A percentile compares a stretch with the other conserved stretches of the same genome.
These are phyloP conservation scores for Neopestalotiopsis clavispora DNA, from an alignment of 2,329 filamentous ascomycete genomes.

Conservation along the genomic window DNA sequence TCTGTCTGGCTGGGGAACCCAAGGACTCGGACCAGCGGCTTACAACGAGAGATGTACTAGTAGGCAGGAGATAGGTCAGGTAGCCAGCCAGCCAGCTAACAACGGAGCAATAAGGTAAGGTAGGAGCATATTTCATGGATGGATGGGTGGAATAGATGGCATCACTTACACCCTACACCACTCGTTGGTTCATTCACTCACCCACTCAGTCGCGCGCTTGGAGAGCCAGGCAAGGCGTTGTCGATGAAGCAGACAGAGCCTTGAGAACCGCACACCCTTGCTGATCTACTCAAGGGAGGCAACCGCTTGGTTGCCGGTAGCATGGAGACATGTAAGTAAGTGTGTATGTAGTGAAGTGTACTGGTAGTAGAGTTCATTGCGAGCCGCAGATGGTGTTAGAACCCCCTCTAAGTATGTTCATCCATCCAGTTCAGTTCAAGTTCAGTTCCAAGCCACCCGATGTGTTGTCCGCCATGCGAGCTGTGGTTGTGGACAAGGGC, in stretches of 20 bases:
- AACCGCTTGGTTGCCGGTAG: background rate
- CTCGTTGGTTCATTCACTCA: background rate
- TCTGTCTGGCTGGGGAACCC: background rate
- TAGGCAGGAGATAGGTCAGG: background rate
- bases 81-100: slow-evolving; percentile 29
- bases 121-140: slow-evolving; percentile 12
- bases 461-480: slow-evolving; percentile 39
- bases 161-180: background rate
- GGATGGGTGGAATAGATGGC: background rate
- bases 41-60: slow-evolving; percentile 19
- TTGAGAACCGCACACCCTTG: background rate
- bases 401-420: background rate
- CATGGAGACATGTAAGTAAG: background rate
- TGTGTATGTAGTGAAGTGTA: background rate
- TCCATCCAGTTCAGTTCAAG: background rate
- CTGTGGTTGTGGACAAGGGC: slow-evolving; percentile 37
- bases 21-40: background rate
- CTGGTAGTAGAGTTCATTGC: background rate
- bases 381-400: slow-evolving; percentile 25
- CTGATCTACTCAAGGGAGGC: slow-evolving; percentile 8
- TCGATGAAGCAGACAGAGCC: slow-evolving; percentile 13
- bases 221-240: background rate
- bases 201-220: background rate
- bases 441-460: slow-evolving; percentile 27
- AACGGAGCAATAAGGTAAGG: slow-evolving; percentile 26